These are phyloP conservation scores for Onygenales sp. DNA, from an alignment of 2,329 filamentous ascomycete genomes.

Conservation along the genomic window DNA sequence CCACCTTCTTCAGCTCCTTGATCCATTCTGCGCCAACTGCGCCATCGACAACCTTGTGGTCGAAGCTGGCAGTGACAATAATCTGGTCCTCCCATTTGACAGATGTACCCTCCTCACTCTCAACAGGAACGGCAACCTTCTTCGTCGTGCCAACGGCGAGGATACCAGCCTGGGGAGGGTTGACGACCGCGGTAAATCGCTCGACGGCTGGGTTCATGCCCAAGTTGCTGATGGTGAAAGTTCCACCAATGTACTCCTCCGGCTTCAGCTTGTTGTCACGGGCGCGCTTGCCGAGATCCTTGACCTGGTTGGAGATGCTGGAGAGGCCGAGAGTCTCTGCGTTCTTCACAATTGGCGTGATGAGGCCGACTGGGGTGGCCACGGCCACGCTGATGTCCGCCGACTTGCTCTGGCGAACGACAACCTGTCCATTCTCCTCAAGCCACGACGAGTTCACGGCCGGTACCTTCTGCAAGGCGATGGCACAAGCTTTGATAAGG, in stretches of 20 bases:
- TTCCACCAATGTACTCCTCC: slow-evolving; percentile 97
- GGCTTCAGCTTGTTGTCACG: slow-evolving; percentile 98
- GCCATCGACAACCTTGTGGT: slow-evolving; percentile 97
- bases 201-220: slow-evolving; percentile 97
- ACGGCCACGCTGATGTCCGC: slow-evolving; percentile 96
- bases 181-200: slow-evolving; percentile 97
- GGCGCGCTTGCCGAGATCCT: slow-evolving; percentile 93
- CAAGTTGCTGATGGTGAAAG: slow-evolving; percentile 99
- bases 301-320: slow-evolving; percentile 79
- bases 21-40: slow-evolving; percentile 96
- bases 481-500: slow-evolving; percentile 88
- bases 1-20: slow-evolving; percentile 88
- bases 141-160: slow-evolving; percentile 88
- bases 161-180: slow-evolving; percentile 94
- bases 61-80: slow-evolving; percentile 86
- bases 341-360: slow-evolving; percentile 92
- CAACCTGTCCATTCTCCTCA: slow-evolving; percentile 61
- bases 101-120: slow-evolving; percentile 70
- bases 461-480: slow-evolving; percentile 87
- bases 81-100: slow-evolving; percentile 98
- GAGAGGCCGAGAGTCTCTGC: slow-evolving; percentile 80
- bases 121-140: slow-evolving; percentile 84
- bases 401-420: slow-evolving; percentile 85
- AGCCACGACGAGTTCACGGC: slow-evolving; percentile 92
- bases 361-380: slow-evolving; percentile 83